phyloP scores from a whole-genome alignment of 345 rosid genomes.

The Eucalyptus sp. region DNA sequence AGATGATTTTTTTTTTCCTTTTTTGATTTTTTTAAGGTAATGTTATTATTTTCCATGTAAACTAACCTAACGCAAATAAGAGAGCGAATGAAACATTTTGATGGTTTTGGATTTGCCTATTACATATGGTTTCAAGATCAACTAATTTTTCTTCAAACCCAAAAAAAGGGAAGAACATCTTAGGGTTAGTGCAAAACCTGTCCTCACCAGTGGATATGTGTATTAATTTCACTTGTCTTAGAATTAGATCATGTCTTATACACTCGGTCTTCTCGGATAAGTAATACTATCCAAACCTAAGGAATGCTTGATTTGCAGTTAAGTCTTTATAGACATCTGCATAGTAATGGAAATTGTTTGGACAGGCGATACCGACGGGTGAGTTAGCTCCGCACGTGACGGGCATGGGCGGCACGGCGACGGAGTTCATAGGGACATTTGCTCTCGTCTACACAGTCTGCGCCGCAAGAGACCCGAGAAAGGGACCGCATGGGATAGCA shows the following conservation, averaged over 20 bases:
- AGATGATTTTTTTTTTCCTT: neutral
- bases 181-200: neutral
- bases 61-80: neutral
- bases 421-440: conserved; percentile 1
- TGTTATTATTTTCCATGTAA: neutral
- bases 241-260: neutral
- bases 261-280: neutral
- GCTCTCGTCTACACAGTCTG: conserved; percentile 1
- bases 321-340: neutral
- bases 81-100: neutral
- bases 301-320: neutral
- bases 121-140: neutral
- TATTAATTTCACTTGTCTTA: neutral
- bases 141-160: neutral
- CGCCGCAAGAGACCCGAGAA: conserved; percentile 1
- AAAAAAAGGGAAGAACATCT: neutral
- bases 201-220: neutral
- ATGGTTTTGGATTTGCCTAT: neutral
- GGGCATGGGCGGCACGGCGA: neutral
- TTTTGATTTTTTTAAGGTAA: neutral
- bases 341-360: neutral
- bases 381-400: neutral
- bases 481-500: neutral
- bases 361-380: neutral
- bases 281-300: neutral